Evolutionary conservation across 371 early-diverging fungal genomes (phyloP), one percentile per base, ranked within the genome.

Genomic region (Mortierella polycephala): DNA sequence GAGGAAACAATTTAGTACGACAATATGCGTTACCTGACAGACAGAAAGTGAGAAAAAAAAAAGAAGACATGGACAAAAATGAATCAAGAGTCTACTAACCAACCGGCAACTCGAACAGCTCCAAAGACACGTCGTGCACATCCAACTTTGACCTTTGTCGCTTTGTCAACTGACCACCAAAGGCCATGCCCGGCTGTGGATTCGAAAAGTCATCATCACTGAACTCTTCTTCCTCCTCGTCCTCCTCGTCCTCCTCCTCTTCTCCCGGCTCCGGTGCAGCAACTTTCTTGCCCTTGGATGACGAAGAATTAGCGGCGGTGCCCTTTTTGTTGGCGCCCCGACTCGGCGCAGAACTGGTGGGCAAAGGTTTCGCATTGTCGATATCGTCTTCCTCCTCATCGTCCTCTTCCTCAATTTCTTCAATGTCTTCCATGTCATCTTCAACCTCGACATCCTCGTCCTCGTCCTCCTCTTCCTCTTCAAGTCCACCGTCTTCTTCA

Each of bases 71-170:
- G 13, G 39, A 1, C 16, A 39, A 40, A 6, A 37, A 21, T 20
- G 40, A 12, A 20, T 13, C 16, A 1, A 47, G 40, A 7, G 4
- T 47, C 16, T 5, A 45, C 83, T 57, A 86, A 89, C 90, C 88
- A 75, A 86, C 85, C 0, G 93, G 92, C n/a, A 93, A 73, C 69
- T 91, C 91, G 47, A 91, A 73, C 55, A 89, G 81, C 71, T 90
- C 90, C 21, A 90, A 85, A 45, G 89, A 89, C 18, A 80, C 73
- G 42, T 80, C 86, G 52, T 87, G 86, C 7, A 82, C 83, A 63
- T 87, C 86, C 58, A 91, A 68, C 61, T 88, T 89, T 8, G 92
- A 90, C 13, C 92, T 79, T 70, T 93, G 93, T 46, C 93, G 86
- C 58, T 90, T 89, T n/a, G 93, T 93, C 71, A 93, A 69, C 21